phyloP scores from a whole-genome alignment of 2,329 filamentous ascomycete genomes.

The Hymenoscyphus repandus region DNA sequence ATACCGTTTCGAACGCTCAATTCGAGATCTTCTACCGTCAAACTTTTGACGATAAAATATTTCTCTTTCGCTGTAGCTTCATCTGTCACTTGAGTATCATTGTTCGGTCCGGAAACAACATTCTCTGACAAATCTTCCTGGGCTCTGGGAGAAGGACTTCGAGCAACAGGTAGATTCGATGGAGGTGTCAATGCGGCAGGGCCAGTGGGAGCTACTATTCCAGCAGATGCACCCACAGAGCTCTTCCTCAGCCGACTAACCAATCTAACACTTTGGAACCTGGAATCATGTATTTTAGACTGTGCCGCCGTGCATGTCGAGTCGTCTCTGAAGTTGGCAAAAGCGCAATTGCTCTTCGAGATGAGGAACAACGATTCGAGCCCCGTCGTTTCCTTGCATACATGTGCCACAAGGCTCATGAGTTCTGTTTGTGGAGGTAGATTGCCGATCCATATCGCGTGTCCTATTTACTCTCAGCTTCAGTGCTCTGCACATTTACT shows the following conservation, averaged over 20 bases:
- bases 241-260: constrained; percentile 74
- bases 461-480: constrained; percentile 52
- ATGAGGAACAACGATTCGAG: constrained; percentile 91
- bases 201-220: constrained; percentile 25
- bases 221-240: constrained; percentile 33
- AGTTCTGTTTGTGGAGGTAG: constrained; percentile 78
- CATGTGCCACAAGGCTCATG: constrained; percentile 82
- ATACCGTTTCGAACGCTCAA: constrained; percentile 80
- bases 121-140: constrained; percentile 25
- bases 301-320: constrained; percentile 70
- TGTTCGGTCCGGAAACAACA: constrained; percentile 7
- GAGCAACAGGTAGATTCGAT: constrained; percentile 18
- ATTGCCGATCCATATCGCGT: constrained; percentile 95
- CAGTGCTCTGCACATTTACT: constrained; percentile 1
- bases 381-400: constrained; percentile 68
- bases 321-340: constrained; percentile 90
- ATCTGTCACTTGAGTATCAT: constrained; percentile 6
- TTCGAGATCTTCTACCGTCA: constrained; percentile 87
- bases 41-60: constrained; percentile 89
- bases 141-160: constrained; percentile 29
- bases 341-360: constrained; percentile 94
- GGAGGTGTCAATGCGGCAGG: constrained; percentile 26
- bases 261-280: constrained; percentile 77
- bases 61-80: constrained; percentile 50
- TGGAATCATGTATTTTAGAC: constrained; percentile 81